Base-by-base conservation (phyloP, 495 filamentous ascomycete genomes). In the Penicillium cataractarum region DNA sequence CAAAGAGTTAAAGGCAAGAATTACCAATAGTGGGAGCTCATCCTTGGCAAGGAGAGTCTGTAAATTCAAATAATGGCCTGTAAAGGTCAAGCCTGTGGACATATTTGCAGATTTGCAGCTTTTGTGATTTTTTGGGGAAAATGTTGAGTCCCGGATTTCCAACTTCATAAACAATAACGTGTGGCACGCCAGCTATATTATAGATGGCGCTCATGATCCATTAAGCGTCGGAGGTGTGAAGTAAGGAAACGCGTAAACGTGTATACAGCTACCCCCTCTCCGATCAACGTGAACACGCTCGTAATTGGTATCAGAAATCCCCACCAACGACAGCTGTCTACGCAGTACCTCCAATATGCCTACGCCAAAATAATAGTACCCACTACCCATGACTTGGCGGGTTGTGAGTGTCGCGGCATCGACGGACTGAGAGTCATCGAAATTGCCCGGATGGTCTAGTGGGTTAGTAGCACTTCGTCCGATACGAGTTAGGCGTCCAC, bases 361-460 rank as follows among this genome's bases (percentile, higher is more conserved):
- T 17, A 15, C 15, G 1, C 17, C 17, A 33, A 33, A 33, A 10
- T 9, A 6, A 33, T 10, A 33, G 32, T 10, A 33, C 32, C 32
- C 8, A 39, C 35, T 15, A 17, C 12, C 9, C 17, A 15, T 17
- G 35, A 39, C 35, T 1, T 17, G 2, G 35, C 13, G 35, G 13
- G 5, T 17, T 39, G 33, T 12, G n/a, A 42, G n/a, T 35, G 42
- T 46, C 19, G 8, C 6, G 19, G 21, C 21, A 46, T 2, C 17
- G 15, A 24, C 5, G 6, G 2, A 22, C 8, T 3, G 13, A 4
- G 19, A 46, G 21, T 52, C 9, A 52, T 19, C 49, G 13, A 2
- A 32, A 21, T 32, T 52, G 49, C 49, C 49, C 49, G 49, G 49
- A 52, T 52, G 49, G 49, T 52, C 49, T 52, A 52, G 49, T 52